phyloP scores from a whole-genome alignment of 2,329 filamentous ascomycete species.

The Bipolaris zeicola region DNA sequence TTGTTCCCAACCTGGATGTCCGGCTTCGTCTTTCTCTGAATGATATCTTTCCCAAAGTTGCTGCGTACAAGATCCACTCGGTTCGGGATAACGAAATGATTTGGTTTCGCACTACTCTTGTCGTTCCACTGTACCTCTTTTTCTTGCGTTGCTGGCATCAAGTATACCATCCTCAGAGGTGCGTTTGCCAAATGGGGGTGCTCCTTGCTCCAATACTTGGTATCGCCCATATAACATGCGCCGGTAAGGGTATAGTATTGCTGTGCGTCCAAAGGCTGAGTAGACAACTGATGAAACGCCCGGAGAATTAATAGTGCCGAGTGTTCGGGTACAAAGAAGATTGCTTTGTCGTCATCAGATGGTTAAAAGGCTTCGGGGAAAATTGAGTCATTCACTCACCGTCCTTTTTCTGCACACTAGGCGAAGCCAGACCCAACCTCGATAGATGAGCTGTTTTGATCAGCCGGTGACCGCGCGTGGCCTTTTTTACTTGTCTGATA shows the following conservation, averaged over 20 bases:
- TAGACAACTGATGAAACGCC: too few species aligned
- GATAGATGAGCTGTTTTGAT: not conserved
- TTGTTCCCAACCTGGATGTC: too few species aligned
- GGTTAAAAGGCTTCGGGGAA: not conserved
- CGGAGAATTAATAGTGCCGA: not conserved
- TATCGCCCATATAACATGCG: not conserved
- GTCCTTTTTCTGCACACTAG: not conserved
- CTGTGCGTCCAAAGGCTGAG: not conserved
- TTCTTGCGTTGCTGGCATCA: not conserved
- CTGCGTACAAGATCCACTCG: not conserved
- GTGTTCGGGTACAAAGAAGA: not conserved
- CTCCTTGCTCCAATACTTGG: not conserved
- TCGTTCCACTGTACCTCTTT: not conserved
- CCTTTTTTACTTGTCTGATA: not conserved
- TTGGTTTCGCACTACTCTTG: not conserved
- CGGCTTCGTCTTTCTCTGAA: not conserved
- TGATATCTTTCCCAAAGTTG: not conserved
- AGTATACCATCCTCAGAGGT: not conserved
- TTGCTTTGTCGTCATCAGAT: not conserved
- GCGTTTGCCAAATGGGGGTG: not conserved
- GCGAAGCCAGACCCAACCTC: not conserved
- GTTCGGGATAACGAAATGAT: not conserved
- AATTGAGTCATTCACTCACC: not conserved
- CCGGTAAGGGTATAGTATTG: not conserved
- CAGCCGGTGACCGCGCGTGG: not conserved